Evolutionary conservation across 306 rosid species (phyloP).

Genomic region (Cicer chorassanicum): DNA sequence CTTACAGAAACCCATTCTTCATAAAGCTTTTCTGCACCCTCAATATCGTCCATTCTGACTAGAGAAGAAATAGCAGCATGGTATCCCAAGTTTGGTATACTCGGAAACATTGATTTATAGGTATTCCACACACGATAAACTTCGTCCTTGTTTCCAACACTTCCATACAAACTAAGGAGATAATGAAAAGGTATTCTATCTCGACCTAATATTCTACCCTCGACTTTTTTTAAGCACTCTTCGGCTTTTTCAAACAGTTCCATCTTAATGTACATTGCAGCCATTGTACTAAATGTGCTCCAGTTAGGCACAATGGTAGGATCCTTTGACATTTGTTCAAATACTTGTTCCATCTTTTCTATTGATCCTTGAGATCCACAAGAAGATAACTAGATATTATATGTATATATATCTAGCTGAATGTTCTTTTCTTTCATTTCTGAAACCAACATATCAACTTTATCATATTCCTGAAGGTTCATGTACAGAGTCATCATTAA

Average conservation of each 20-base stretch:
- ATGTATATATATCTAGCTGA: conserved; percentile 81
- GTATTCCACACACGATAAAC: conserved; percentile 81
- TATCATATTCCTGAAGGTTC: conserved; percentile 78
- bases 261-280: conserved; percentile 90
- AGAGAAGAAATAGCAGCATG: conserved; percentile 80
- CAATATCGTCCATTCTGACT: conserved; percentile 74
- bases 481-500: conserved; percentile 97
- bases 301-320: conserved; percentile 74
- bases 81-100: conserved; percentile 87
- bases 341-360: conserved; percentile 82
- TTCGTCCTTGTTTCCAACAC: conserved; percentile 77
- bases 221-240: conserved; percentile 74
- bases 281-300: conserved; percentile 92
- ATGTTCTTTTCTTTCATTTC: conserved; percentile 75
- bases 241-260: conserved; percentile 74
- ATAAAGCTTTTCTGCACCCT: conserved; percentile 74
- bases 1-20: conserved; percentile 79
- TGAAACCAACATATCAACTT: conserved; percentile 73
- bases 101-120: conserved; percentile 71
- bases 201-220: conserved; percentile 79
- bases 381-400: conserved; percentile 92
- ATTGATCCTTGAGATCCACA: conserved; percentile 72
- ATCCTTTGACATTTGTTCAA: conserved; percentile 78
- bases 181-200: conserved; percentile 88
- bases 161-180: conserved; percentile 84